Base-by-base conservation (phyloP, 108 stramenopile genomes). In the Pseudonitzschia delicatissima region DNA sequence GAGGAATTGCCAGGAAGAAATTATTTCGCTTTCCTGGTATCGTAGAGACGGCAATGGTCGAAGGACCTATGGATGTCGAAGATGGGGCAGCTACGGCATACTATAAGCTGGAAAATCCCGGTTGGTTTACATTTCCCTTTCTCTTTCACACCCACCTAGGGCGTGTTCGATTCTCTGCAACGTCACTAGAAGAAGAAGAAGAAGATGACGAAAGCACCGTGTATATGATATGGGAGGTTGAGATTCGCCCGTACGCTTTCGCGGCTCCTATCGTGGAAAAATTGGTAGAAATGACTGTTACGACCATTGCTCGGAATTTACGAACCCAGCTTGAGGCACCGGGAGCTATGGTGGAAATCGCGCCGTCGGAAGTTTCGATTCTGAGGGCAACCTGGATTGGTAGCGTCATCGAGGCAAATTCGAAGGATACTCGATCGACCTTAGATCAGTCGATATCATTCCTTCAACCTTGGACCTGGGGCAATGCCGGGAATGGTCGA, bases 391-490 rank as follows among this genome's bases (percentile, higher is more conserved):
- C 77, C 28, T 81, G 80, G 80, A 31, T 77, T 5, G 80, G 80
- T 34, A 73, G 80, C n/a, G 80, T 81, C 31, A 31, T 81, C 4
- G 62, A 68, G 25, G 61, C 66, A 26, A 74, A 77, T 59, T 29
- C 69, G 27, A 53, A 33, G 11, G 76, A 77, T 52, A 47, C 23
- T 45, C 21, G 76, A 2, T 69, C 76, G 45, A 61, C 64, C 17
- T 21, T 49, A 40, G 68, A 77, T 2, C 80, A 77, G 55, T 60
- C 49, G 12, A 3, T 74, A 18, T 72, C 79, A 2, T 39, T 77
- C 36, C 26, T 80, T 11, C 75, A 65, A 35, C 80, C 80, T 20
- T 81, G 80, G 80, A 77, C 70, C 17, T 81, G 80, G 80, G 76
- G 76, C 18, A 23, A 76, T 35, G 57, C 32, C 39, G 75, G 71